phyloP scores from a whole-genome alignment of 2,329 filamentous ascomycete species.

The Echinosphaeria canescens region DNA sequence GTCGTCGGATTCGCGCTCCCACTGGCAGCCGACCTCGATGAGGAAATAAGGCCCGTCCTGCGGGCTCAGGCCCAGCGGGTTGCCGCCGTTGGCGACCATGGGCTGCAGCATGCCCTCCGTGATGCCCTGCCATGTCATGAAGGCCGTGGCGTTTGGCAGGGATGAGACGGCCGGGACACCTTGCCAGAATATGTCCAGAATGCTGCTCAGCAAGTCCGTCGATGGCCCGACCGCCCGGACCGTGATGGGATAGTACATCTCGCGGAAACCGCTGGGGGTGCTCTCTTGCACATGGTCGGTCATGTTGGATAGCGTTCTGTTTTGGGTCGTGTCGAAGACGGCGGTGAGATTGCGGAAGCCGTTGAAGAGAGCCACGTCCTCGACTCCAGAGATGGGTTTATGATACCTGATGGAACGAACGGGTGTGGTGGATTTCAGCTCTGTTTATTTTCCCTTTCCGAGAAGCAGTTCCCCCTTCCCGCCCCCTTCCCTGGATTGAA shows the following conservation, averaged over 20 bases:
- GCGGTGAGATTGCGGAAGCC: no score
- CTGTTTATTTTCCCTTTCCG: no score
- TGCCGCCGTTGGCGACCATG: not conserved
- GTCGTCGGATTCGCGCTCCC: not conserved
- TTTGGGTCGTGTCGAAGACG: slow-evolving; percentile 6
- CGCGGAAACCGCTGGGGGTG: not conserved
- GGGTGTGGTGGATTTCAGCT: no score
- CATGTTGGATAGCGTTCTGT: not conserved
- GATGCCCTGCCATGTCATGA: not conserved
- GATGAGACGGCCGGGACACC: not conserved
- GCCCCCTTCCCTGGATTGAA: no score
- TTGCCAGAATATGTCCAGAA: not conserved
- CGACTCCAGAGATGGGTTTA: no score
- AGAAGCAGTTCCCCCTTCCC: no score
- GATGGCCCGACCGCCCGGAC: not conserved
- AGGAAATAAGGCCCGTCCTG: not conserved
- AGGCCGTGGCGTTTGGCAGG: not conserved
- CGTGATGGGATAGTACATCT: not conserved
- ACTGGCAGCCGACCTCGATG: not conserved
- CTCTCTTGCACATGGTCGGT: not conserved
- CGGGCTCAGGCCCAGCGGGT: not conserved
- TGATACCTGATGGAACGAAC: no score
- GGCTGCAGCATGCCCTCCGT: not conserved
- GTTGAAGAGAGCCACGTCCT: no score
- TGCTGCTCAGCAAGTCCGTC: not conserved